These are phyloP conservation scores for Marasmius sp. DNA, from an alignment of 1,284 basidiomycete species.

Conservation along the genomic window DNA sequence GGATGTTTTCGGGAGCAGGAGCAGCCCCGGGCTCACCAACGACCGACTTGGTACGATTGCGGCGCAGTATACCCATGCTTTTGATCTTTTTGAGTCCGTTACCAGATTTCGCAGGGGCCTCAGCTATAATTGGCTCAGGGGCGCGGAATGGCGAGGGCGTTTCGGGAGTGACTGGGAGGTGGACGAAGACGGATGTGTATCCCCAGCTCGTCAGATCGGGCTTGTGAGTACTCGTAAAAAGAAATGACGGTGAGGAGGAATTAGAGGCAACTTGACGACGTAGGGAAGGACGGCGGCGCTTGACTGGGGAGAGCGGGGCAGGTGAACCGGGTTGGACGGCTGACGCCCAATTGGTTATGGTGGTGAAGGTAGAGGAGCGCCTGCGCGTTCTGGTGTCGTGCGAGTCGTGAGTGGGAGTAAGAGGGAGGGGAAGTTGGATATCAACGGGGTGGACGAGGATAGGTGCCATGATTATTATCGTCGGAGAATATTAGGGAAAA, in stretches of 20 bases:
- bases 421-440: constrained; percentile 11
- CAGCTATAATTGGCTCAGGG: neutral
- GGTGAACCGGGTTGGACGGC: constrained; percentile 70
- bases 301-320: constrained; percentile 41
- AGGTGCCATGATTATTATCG: neutral
- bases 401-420: constrained; percentile 6
- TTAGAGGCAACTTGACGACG: constrained; percentile 30
- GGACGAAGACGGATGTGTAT: constrained; percentile 67
- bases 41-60: neutral
- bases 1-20: neutral
- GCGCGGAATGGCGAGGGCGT: constrained; percentile 33
- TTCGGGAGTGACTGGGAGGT: constrained; percentile 50
- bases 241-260: constrained; percentile 8
- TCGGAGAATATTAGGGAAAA: neutral
- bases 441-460: neutral
- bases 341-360: constrained; percentile 56
- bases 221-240: constrained; percentile 29
- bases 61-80: constrained; percentile 8
- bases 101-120: neutral
- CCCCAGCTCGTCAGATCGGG: constrained; percentile 58
- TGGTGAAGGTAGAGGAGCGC: constrained; percentile 35
- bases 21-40: neutral
- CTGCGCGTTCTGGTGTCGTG: constrained; percentile 6
- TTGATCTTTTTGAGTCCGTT: constrained; percentile 10
- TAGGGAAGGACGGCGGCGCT: constrained; percentile 7